These are phyloP conservation scores for Dalbergia cultrata DNA, from an alignment of 306 rosid genomes.

Conservation along the genomic window DNA sequence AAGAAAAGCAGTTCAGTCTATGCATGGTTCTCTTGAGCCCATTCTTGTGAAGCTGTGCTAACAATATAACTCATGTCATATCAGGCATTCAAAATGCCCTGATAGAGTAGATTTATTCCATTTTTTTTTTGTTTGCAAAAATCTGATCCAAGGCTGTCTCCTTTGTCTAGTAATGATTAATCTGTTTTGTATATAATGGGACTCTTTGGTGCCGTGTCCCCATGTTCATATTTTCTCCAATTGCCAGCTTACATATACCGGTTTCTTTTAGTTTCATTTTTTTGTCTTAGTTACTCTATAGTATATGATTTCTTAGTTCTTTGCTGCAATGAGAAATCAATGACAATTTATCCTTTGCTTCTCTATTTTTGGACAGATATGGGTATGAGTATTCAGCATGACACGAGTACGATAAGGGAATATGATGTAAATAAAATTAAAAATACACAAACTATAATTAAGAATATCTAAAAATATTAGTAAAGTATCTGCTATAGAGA, in stretches of 20 bases:
- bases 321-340: too few species aligned
- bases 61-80: slow-evolving; percentile 39
- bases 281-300: too few species aligned
- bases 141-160: slow-evolving; percentile 24
- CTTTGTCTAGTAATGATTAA: slow-evolving; percentile 40
- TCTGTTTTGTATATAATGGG: slow-evolving; percentile 9
- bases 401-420: too few species aligned
- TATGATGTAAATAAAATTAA: too few species aligned
- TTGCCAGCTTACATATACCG: background rate
- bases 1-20: slow-evolving; percentile 49
- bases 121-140: slow-evolving; percentile 34
- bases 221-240: background rate
- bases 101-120: slow-evolving; percentile 33
- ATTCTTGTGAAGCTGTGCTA: slow-evolving; percentile 45
- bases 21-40: slow-evolving; percentile 53
- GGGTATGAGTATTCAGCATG: too few species aligned
- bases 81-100: slow-evolving; percentile 41
- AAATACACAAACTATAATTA: too few species aligned
- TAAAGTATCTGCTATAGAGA: too few species aligned
- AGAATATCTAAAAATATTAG: too few species aligned
- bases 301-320: too few species aligned
- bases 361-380: too few species aligned
- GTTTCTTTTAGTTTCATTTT: background rate
- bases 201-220: background rate
- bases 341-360: too few species aligned